phyloP scores from a whole-genome alignment of 2,329 filamentous ascomycete species.

The Nannizziopsis arthrosporioides region DNA sequence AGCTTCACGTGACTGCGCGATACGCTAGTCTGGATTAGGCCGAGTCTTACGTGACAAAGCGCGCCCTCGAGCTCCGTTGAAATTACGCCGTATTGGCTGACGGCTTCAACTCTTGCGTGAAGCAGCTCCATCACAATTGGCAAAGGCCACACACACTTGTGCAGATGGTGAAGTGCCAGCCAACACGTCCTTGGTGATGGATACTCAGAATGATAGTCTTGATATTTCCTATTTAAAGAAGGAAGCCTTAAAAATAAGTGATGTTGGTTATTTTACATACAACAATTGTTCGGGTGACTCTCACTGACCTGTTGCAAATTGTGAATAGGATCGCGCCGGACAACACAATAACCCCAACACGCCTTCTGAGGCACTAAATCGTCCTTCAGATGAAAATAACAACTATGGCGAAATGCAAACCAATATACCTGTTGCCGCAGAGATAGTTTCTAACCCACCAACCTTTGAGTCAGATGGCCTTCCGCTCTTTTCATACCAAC shows the following conservation, averaged over 20 bases:
- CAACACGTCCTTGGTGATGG: conserved; percentile 20
- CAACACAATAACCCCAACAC: not conserved
- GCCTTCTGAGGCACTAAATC: not conserved
- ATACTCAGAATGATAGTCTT: conserved; percentile 32
- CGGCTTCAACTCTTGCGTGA: not conserved
- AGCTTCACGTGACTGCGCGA: conserved; percentile 5
- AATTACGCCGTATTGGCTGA: not conserved
- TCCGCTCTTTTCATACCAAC: conserved; percentile 3
- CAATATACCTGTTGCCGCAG: conserved; percentile 4
- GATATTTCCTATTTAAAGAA: conserved; percentile 32
- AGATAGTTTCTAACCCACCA: conserved; percentile 4
- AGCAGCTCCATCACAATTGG: not conserved
- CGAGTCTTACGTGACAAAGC: conserved; percentile 3
- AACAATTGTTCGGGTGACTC: not conserved
- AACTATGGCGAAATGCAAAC: conserved; percentile 1
- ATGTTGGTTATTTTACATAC: conserved; percentile 21
- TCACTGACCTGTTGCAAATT: not conserved
- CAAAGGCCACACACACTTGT: no score
- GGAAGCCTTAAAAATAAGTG: conserved; percentile 30
- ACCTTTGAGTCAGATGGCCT: not conserved
- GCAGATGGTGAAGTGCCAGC: not conserved
- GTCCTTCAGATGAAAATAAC: not conserved
- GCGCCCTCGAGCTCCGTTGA: not conserved
- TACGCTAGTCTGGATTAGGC: not conserved
- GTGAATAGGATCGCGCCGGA: conserved; percentile 3